Percentiles rank a stretch among this genome's conserved stretches.
Conservation (phyloP, 805 yeast species). For the Candida alai region DNA sequence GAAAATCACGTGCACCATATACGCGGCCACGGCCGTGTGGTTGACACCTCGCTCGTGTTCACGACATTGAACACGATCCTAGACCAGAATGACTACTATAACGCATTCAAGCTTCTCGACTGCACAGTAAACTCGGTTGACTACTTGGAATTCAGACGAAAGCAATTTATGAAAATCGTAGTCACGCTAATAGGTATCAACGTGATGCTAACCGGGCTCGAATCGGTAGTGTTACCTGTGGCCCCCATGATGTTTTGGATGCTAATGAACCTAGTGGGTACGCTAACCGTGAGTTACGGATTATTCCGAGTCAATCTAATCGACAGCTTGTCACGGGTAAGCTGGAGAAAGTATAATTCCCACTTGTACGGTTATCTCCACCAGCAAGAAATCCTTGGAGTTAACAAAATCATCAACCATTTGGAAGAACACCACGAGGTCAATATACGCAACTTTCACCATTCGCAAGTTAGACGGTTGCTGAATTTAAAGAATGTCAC, state of each 20-base stretch:
- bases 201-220: constrained; percentile 18
- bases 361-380: constrained; percentile 23
- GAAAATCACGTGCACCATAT: constrained; percentile 1
- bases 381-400: constrained; percentile 26
- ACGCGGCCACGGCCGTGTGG: neutral
- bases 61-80: constrained; percentile 17
- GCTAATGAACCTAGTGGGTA: constrained; percentile 5
- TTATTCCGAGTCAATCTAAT: constrained; percentile 1
- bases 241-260: constrained; percentile 14
- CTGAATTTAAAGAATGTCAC: constrained; percentile 16
- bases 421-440: constrained; percentile 42
- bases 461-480: constrained; percentile 21
- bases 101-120: constrained; percentile 25
- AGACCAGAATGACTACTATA: constrained; percentile 24
- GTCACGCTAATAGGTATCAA: neutral
- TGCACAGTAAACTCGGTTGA: constrained; percentile 15
- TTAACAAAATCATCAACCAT: constrained; percentile 33
- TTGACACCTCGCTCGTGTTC: constrained; percentile 9
- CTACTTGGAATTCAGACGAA: constrained; percentile 9
- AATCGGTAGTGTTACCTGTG: constrained; percentile 13
- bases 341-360: constrained; percentile 35
- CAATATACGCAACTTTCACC: constrained; percentile 38
- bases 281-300: constrained; percentile 5
- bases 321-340: constrained; percentile 21
- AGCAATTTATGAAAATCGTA: neutral